A percentile compares a stretch with the other conserved stretches of the same genome.
Evolutionary conservation across 192 early-diverging fungal species (phyloP).

Genomic region (Linnemannia schmuckeri): DNA sequence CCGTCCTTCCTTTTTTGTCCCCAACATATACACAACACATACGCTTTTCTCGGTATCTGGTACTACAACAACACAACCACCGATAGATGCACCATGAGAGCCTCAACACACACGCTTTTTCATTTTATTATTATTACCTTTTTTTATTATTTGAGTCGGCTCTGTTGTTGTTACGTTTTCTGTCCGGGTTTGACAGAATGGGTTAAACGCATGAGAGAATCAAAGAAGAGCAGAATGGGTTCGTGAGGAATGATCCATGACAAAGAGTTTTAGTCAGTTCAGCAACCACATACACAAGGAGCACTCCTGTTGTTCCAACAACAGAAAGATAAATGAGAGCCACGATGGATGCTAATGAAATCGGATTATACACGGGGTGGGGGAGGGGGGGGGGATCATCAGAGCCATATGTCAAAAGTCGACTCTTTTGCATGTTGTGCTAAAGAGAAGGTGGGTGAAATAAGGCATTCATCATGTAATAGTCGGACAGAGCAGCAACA

Average conservation of each 20-base stretch:
- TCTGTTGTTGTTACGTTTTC: neutral
- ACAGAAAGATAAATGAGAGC: neutral
- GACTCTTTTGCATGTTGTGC: too few species aligned
- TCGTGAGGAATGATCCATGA: conserved; percentile 3
- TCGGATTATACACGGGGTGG: too few species aligned
- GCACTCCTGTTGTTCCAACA: too few species aligned
- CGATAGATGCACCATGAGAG: neutral
- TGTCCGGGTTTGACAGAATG: neutral
- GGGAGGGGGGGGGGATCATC: too few species aligned
- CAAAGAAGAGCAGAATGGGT: neutral
- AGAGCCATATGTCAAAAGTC: too few species aligned
- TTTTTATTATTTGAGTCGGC: neutral
- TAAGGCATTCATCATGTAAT: too few species aligned
- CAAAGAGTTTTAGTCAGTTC: neutral
- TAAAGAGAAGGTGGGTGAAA: too few species aligned
- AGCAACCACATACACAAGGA: neutral
- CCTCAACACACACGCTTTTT: neutral
- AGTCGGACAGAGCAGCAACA: too few species aligned
- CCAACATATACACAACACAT: neutral
- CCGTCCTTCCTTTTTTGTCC: neutral
- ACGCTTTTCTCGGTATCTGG: neutral
- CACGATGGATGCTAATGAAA: neutral
- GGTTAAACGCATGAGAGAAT: neutral
- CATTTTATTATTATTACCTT: neutral
- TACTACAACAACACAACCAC: neutral